phyloP scores from a whole-genome alignment of 192 early-diverging fungal species.

The Chytriomyces sp. region DNA sequence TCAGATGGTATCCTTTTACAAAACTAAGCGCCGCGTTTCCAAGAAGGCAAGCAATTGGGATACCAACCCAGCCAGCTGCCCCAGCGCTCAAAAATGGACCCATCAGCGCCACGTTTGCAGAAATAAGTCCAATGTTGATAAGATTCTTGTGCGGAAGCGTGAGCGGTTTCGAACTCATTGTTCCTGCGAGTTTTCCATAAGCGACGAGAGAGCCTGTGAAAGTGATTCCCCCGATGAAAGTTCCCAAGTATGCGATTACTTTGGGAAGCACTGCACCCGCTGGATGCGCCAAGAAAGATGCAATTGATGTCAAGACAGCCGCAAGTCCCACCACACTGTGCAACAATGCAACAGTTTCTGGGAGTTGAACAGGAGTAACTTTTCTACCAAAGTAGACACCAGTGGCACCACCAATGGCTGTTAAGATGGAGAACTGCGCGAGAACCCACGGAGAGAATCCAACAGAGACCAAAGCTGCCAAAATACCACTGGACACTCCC shows the following conservation, averaged over 20 bases:
- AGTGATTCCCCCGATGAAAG: conserved; percentile 38
- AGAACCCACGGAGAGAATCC: conserved; percentile 38
- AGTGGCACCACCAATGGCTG: conserved; percentile 36
- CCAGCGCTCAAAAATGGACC: conserved; percentile 26
- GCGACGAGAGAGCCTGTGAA: conserved; percentile 39
- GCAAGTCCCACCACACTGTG: conserved; percentile 45
- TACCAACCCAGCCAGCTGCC: conserved; percentile 11
- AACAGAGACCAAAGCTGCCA: conserved; percentile 28
- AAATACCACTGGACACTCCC: conserved; percentile 38
- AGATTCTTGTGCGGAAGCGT: conserved; percentile 44
- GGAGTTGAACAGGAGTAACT: conserved; percentile 45
- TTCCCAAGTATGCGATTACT: conserved; percentile 42
- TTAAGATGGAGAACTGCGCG: conserved; percentile 40
- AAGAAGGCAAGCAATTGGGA: conserved; percentile 36
- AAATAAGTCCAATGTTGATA: conserved; percentile 37
- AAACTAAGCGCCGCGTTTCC: conserved; percentile 39
- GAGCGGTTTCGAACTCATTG: conserved; percentile 35
- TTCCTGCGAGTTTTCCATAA: conserved; percentile 42
- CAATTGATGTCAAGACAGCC: conserved; percentile 41
- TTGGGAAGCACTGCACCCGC: conserved; percentile 28
- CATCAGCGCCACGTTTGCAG: conserved; percentile 33
- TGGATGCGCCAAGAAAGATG: conserved; percentile 36
- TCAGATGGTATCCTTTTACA: conserved; percentile 45
- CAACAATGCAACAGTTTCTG: conserved; percentile 43
- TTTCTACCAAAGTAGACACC: conserved; percentile 34